Percentiles rank a stretch among this genome's conserved stretches.
These are phyloP conservation scores for Fomitiporia mediterranea DNA, from an alignment of 1,284 basidiomycete species.

Conservation along the genomic window DNA sequence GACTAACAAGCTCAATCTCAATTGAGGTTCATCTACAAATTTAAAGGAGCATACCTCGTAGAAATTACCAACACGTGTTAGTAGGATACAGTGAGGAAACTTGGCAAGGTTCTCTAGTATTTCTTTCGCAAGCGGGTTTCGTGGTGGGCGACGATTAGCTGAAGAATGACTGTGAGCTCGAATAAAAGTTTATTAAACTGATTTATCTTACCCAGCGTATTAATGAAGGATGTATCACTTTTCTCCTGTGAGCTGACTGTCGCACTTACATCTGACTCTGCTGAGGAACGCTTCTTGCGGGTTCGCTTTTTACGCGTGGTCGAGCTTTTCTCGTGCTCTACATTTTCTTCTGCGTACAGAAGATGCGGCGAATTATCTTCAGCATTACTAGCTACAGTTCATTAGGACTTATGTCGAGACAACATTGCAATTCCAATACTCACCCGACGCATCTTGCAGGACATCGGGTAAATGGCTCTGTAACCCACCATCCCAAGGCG, in stretches of 20 bases:
- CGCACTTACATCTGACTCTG: neutral
- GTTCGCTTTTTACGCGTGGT: neutral
- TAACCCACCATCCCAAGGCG: constrained; percentile 18
- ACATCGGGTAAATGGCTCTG: neutral
- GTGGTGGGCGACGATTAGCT: constrained; percentile 30
- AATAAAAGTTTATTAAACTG: neutral
- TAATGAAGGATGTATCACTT: neutral
- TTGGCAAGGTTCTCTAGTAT: constrained; percentile 67
- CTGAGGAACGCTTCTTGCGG: neutral
- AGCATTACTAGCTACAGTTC: neutral
- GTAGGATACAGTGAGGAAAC: constrained; percentile 84
- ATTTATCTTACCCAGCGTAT: neutral
- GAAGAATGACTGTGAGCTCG: neutral
- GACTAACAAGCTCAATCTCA: constrained; percentile 49
- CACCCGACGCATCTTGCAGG: neutral
- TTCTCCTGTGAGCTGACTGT: neutral
- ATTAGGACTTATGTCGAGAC: neutral
- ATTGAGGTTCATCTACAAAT: neutral
- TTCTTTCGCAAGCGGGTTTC: constrained; percentile 57
- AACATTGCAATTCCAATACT: neutral
- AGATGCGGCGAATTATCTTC: neutral
- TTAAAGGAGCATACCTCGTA: constrained; percentile 65
- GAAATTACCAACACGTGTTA: constrained; percentile 91
- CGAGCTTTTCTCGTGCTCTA: neutral
- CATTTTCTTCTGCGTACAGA: no score